Evolutionary conservation across 2,329 filamentous ascomycete genomes (phyloP).

Genomic region (Aspergillus sp.): DNA sequence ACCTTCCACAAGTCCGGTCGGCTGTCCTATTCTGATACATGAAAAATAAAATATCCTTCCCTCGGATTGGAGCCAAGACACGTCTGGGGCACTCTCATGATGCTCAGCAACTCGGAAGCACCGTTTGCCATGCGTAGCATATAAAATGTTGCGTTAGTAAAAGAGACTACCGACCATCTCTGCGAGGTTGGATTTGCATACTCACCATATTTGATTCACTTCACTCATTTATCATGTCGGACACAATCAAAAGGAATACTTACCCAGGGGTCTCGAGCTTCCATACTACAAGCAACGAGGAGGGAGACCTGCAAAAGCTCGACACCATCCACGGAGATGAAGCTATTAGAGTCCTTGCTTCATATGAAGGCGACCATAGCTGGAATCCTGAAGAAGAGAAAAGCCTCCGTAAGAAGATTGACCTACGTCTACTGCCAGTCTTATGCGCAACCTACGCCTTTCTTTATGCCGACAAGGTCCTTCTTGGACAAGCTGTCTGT

Average conservation of each 20-base stretch:
- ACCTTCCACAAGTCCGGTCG: too few species aligned
- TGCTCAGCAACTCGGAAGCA: too few species aligned
- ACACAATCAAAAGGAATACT: not conserved
- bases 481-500: constrained; percentile 50
- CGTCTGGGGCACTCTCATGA: too few species aligned
- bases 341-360: constrained; percentile 41
- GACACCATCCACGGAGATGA: constrained; percentile 41
- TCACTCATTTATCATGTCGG: not conserved
- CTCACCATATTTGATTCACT: too few species aligned
- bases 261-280: not conserved
- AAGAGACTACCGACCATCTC: not conserved
- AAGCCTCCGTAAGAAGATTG: constrained; percentile 42
- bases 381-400: constrained; percentile 48
- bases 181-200: not conserved
- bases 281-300: not conserved
- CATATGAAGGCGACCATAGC: constrained; percentile 41
- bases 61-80: too few species aligned
- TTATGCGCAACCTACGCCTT: constrained; percentile 47
- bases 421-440: constrained; percentile 47
- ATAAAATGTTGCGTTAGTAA: too few species aligned
- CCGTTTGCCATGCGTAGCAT: too few species aligned
- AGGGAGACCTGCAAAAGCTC: not conserved
- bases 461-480: constrained; percentile 54
- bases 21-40: too few species aligned
- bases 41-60: too few species aligned